phyloP scores from a whole-genome alignment of 257 asterid species.

The Prunella vulgaris region DNA sequence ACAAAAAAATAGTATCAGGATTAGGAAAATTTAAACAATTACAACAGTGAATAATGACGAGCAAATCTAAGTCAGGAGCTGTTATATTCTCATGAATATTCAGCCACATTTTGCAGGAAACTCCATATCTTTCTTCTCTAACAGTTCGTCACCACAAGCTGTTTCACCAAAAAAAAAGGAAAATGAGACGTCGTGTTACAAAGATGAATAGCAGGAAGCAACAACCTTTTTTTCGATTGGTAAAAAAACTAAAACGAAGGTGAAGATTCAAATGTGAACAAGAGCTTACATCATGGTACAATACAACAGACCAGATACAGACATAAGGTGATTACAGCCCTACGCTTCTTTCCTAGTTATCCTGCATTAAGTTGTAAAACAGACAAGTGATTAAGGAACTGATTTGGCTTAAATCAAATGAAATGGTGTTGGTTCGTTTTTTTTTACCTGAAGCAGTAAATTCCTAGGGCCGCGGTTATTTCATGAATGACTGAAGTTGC shows the following conservation, averaged over 20 bases:
- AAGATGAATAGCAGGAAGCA: background rate
- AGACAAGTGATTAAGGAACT: background rate
- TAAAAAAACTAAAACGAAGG: background rate
- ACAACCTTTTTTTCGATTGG: background rate
- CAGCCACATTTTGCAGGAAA: background rate
- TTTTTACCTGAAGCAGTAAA: slow-evolving; percentile 81
- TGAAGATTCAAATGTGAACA: background rate
- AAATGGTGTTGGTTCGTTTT: slow-evolving; percentile 18
- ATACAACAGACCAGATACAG: too few relatives aligned
- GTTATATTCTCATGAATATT: background rate
- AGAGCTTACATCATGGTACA: background rate
- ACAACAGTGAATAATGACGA: too few relatives aligned
- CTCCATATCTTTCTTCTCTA: too few relatives aligned
- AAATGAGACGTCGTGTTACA: background rate
- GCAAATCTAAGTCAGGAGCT: too few relatives aligned
- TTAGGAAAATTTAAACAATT: too few relatives aligned
- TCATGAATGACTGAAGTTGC: slow-evolving; percentile 88
- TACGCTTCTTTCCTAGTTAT: slow-evolving; percentile 94
- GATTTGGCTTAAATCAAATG: background rate
- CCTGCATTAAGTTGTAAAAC: slow-evolving; percentile 40
- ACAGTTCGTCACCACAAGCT: background rate
- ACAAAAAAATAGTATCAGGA: too few relatives aligned
- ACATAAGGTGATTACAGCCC: background rate
- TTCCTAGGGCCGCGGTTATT: slow-evolving; percentile 89
- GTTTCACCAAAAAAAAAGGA: background rate